A percentile compares a stretch with the other conserved stretches of the same genome.
Conservation (phyloP, 345 rosid genomes). For the Dipteronia dyeriana region DNA sequence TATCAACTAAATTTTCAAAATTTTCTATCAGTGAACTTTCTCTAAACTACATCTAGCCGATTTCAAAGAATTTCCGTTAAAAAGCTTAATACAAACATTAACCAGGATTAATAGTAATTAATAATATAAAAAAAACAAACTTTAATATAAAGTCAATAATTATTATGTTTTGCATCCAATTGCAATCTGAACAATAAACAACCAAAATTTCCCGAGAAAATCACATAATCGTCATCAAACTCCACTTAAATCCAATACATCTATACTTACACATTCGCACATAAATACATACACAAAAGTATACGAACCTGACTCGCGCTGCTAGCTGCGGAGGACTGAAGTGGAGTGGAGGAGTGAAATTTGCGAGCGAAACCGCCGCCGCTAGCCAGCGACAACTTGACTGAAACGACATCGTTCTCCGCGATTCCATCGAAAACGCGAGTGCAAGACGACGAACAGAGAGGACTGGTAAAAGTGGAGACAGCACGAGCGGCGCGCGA, state of each 20-base stretch:
- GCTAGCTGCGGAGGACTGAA: constrained; percentile 38
- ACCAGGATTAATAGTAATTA: not conserved
- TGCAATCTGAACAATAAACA: too few species aligned
- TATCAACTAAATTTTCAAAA: not conserved
- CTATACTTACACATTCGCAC: not conserved
- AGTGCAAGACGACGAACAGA: not conserved
- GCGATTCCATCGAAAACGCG: not conserved
- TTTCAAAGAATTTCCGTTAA: not conserved
- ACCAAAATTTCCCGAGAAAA: not conserved
- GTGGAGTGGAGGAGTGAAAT: constrained; percentile 44
- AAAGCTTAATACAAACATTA: not conserved
- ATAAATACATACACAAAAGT: too few species aligned
- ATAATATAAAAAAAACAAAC: too few species aligned
- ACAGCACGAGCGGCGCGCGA: constrained; percentile 26
- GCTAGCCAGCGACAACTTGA: not conserved
- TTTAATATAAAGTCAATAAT: too few species aligned
- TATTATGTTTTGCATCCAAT: too few species aligned
- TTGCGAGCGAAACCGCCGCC: constrained; percentile 18
- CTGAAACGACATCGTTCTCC: constrained; percentile 15
- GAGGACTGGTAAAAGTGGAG: constrained; percentile 9
- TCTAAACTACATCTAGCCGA: not conserved
- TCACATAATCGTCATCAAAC: not conserved
- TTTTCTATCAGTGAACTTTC: not conserved
- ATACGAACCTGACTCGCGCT: constrained; percentile 43
- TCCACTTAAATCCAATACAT: not conserved